phyloP scores from a whole-genome alignment of 2,329 filamentous ascomycete genomes.

The Claviceps arundinis region DNA sequence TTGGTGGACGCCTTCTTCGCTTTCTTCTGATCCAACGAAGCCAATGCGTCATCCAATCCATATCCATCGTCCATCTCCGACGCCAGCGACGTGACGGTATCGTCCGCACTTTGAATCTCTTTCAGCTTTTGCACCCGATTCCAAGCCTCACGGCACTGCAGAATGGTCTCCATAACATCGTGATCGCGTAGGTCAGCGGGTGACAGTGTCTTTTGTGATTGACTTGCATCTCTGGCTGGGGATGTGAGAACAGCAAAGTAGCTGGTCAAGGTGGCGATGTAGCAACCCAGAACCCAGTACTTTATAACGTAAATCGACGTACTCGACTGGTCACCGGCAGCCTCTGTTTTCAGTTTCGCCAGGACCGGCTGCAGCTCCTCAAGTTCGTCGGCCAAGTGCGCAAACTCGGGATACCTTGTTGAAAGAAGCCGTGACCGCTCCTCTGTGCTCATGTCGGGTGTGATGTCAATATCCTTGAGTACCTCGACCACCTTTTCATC shows the following conservation, averaged over 20 bases:
- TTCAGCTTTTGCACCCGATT: constrained; percentile 55
- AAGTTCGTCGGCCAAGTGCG: constrained; percentile 72
- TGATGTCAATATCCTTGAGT: constrained; percentile 71
- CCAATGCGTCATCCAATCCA: constrained; percentile 8
- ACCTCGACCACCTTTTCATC: constrained; percentile 66
- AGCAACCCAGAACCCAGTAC: constrained; percentile 69
- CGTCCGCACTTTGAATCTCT: constrained; percentile 26
- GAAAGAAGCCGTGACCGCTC: constrained; percentile 66
- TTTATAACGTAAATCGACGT: constrained; percentile 54
- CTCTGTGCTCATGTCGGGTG: constrained; percentile 61
- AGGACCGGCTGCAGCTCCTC: constrained; percentile 56
- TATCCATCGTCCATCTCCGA: constrained; percentile 14
- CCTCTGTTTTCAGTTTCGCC: constrained; percentile 41
- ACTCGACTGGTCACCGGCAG: constrained; percentile 32
- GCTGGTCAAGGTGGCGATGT: constrained; percentile 76
- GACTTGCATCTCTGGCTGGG: constrained; percentile 47
- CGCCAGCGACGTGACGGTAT: constrained; percentile 9
- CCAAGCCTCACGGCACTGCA: constrained; percentile 75
- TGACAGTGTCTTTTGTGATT: constrained; percentile 46
- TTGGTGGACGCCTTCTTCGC: constrained; percentile 17
- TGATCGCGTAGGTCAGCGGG: constrained; percentile 78
- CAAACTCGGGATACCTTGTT: constrained; percentile 82
- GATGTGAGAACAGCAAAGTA: constrained; percentile 93
- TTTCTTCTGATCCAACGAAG: constrained; percentile 13
- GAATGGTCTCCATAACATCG: constrained; percentile 73